Base-by-base conservation (phyloP, 73 alveolate genomes). In the Paramecium bursaria region DNA sequence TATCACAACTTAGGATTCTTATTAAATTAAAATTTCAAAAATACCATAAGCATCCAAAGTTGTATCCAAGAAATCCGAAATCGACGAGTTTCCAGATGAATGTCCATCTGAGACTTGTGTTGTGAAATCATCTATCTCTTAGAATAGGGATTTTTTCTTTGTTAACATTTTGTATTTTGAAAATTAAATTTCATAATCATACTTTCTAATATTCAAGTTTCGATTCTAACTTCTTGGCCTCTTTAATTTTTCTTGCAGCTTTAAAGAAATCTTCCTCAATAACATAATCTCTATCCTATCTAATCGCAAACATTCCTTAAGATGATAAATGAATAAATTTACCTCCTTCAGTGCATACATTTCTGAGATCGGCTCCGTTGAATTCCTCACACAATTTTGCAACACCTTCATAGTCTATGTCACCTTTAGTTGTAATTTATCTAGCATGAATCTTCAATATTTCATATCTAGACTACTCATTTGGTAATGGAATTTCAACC, bases 361-460 rank as follows among this genome's bases (percentile, higher is more conserved):
- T 98, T 50, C 99, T 94, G 92, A 98, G 54, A 92, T 98, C 99
- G 7, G 99, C 99, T 6, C 98, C 98, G 91, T 98, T 98, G 94
- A 98, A 98, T 48, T 94, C 99, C 85, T 98, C 99, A 50, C 98
- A 91, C 42, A 97, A 93, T 50, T 96, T 94, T 44, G 88, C 90
- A 5, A 90, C 55, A 73, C 82, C 91, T 76, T 93, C 98, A 73
- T 67, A 91, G 88, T 96, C 99, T 52, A 97, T 94, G 74, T 98
- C 99, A 46, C 99, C 99, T 74, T 91, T 93, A 88, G 96, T 98
- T 5, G 99, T 97, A 92, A 98, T 98, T 22, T 98, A 90, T 73
- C 96, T 95, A 50, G 98, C 95, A 74, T 98, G 99, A 50, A 98
- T 98, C 86, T 95, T 95, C 39, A 98, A 77, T 80, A 98, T 96